Conservation (phyloP, 495 filamentous ascomycete genomes). For the Aspergillus nanangensis region DNA sequence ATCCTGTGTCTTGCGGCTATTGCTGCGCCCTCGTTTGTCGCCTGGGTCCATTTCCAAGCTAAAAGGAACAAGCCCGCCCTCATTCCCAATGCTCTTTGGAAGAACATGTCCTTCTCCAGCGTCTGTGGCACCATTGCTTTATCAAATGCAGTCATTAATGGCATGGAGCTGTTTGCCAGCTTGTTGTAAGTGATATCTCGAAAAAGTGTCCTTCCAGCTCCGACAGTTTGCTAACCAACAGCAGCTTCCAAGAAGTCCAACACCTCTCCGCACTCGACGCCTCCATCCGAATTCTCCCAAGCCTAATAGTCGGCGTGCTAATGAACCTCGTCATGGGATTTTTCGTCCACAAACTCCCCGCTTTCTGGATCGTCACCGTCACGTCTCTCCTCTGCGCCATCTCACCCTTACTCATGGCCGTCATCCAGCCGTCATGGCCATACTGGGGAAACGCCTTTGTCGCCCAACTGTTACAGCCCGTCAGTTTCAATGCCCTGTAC, state of each 20-base stretch:
- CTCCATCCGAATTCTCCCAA: slow-evolving; percentile 52
- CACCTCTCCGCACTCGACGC: slow-evolving; percentile 38
- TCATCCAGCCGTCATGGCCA: slow-evolving; percentile 36
- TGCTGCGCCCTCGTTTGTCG: slow-evolving; percentile 40
- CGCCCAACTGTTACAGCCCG: slow-evolving; percentile 47
- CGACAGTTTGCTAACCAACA: slow-evolving; percentile 2
- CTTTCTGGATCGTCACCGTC: slow-evolving; percentile 39
- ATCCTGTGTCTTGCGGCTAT: slow-evolving; percentile 31
- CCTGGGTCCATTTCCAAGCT: slow-evolving; percentile 44
- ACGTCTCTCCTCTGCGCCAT: slow-evolving; percentile 37
- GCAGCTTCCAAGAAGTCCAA: slow-evolving; percentile 47
- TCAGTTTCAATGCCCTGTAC: slow-evolving; percentile 49
- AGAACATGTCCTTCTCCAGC: slow-evolving; percentile 41
- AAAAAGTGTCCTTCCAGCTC: neutral
- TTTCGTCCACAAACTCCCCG: slow-evolving; percentile 44
- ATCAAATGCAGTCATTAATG: slow-evolving; percentile 42
- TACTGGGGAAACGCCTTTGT: slow-evolving; percentile 56
- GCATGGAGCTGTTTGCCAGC: slow-evolving; percentile 47
- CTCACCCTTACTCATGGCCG: slow-evolving; percentile 51
- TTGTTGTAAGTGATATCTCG: slow-evolving; percentile 32
- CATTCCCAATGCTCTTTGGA: slow-evolving; percentile 54
- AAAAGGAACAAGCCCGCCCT: slow-evolving; percentile 37
- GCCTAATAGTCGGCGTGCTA: slow-evolving; percentile 42
- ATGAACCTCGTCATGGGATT: slow-evolving; percentile 51
- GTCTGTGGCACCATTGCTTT: slow-evolving; percentile 50